These are phyloP conservation scores for Rhynchosporium secalis DNA, from an alignment of 2,329 filamentous ascomycete species.

Conservation along the genomic window DNA sequence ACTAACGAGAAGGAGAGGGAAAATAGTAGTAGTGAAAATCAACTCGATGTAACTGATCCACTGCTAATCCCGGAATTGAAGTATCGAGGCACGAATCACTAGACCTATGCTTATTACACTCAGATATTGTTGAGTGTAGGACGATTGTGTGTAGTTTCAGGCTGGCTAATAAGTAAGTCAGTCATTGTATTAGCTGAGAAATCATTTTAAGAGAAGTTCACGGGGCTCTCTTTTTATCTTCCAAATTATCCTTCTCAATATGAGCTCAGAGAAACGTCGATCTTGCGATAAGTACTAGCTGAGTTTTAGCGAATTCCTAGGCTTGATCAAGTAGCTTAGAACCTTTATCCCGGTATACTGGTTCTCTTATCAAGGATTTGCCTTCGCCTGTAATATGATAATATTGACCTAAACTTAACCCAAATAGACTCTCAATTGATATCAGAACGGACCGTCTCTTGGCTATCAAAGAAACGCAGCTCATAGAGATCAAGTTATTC, in stretches of 20 bases:
- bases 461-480: neutral
- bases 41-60: neutral
- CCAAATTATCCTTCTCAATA: no score
- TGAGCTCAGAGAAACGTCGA: no score
- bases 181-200: neutral
- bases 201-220: no score
- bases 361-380: no score
- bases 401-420: no score
- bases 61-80: neutral
- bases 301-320: no score
- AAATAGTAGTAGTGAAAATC: neutral
- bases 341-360: no score
- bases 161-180: neutral
- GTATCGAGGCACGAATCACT: neutral
- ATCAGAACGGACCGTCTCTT: neutral
- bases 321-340: no score
- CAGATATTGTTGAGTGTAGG: slow-evolving; percentile 43
- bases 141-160: neutral
- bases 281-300: no score
- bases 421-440: neutral
- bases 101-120: neutral
- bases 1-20: neutral
- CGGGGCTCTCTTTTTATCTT: no score
- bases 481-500: neutral
- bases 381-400: no score